A percentile compares a stretch with the other conserved stretches of the same genome.
Conservation (phyloP, 805 yeast genomes). For the Myxozyma sirexii region DNA sequence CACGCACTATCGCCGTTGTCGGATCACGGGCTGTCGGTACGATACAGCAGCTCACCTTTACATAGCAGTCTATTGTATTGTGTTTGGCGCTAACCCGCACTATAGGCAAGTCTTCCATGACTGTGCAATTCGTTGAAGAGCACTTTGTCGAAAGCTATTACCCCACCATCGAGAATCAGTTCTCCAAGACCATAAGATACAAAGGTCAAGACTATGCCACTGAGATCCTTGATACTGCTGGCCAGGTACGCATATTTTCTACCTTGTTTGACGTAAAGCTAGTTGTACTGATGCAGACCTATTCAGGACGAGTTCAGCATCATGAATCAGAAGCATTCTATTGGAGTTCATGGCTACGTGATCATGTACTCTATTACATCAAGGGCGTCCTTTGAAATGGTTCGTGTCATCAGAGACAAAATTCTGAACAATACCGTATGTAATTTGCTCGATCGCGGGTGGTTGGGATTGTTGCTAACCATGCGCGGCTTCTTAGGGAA, state of each 20-base stretch:
- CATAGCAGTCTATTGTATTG: no score
- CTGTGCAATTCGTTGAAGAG: constrained; percentile 82
- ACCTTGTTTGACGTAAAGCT: neutral
- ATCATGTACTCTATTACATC: constrained; percentile 82
- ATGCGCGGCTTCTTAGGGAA: no score
- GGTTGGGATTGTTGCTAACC: no score
- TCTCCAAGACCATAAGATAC: constrained; percentile 66
- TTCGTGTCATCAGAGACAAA: constrained; percentile 78
- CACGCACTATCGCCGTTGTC: constrained; percentile 80
- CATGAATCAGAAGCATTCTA: constrained; percentile 74
- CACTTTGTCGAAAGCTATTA: constrained; percentile 87
- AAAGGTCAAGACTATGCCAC: constrained; percentile 76
- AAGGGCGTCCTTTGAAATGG: constrained; percentile 72
- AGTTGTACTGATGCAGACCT: neutral
- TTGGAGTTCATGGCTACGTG: constrained; percentile 82
- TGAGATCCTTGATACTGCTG: constrained; percentile 90
- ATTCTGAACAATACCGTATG: constrained; percentile 57
- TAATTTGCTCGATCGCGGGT: neutral
- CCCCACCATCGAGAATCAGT: constrained; percentile 89
- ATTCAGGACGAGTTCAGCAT: constrained; percentile 80
- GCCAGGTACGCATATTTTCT: constrained; percentile 43
- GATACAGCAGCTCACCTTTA: constrained; percentile 6
- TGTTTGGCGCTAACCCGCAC: neutral
- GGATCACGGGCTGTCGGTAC: constrained; percentile 86
- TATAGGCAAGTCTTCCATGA: constrained; percentile 71